Base-by-base conservation (phyloP, 1,139 yeast species). In the Meyerozyma smithsonii region DNA sequence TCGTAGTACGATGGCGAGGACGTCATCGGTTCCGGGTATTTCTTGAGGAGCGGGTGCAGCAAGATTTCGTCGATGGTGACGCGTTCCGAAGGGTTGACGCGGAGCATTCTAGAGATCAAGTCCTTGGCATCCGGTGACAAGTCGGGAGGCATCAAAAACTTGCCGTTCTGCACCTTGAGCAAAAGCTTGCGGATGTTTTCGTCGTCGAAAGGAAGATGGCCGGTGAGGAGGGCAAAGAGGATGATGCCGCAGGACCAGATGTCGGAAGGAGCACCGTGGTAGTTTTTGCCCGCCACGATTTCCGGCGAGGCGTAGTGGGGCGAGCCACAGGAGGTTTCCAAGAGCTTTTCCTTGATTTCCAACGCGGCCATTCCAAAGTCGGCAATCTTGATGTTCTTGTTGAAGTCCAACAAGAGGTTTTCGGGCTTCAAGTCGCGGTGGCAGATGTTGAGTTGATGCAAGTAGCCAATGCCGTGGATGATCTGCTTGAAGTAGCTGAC, bases 341-440 rank as follows among this genome's bases (percentile, higher is more conserved):
- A 71, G 56, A 92, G 66, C 52, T 85, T 78, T 51, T 84, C 95
- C 42, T 79, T 77, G 32, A 95, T 83, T 61, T 92, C 98, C 37
- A 92, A 69, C 2, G 98, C 98, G n/a, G 99, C 98, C 98, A 92
- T 94, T 32, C 99, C 99, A 60, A 92, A 92, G 64, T 92, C 99
- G 12, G 99, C 98, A 51, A 92, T 90, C 60, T 92, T 92, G 61
- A 92, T 89, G 59, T 87, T 89, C 48, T 84, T 79, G 59, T 87
- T 77, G 59, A 84, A 83, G 64, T 94, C 98, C 36, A 92, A 69
- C 37, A 92, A 68, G 50, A 92, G 71, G 62, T 92, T 92, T 59
- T 92, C 99, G 0, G 98, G 98, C 60, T 92, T 92, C 56, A 92
- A 73, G 59, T 92, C 99, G 46, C 99, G 80, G 61, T 92, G 99